phyloP scores from a whole-genome alignment of 2,329 filamentous ascomycete species.

The Didymella exigua region DNA sequence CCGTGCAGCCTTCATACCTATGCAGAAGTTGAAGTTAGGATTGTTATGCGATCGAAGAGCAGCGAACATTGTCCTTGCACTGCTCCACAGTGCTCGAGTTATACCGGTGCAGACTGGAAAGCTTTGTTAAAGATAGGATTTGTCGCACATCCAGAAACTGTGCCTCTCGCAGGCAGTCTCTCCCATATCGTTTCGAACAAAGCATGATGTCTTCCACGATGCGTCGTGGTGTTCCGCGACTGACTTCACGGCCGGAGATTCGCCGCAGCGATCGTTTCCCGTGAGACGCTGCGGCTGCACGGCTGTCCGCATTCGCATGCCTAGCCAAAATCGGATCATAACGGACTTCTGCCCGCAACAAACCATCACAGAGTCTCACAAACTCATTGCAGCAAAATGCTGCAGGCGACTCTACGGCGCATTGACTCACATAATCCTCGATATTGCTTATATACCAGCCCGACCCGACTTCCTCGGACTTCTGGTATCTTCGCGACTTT shows the following conservation, averaged over 20 bases:
- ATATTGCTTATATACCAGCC: neutral
- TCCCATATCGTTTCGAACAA: neutral
- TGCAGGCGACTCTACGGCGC: neutral
- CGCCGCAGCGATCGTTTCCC: neutral
- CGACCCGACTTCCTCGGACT: neutral
- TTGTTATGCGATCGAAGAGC: neutral
- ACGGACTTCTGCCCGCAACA: constrained; percentile 8
- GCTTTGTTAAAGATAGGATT: neutral
- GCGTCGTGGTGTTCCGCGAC: neutral
- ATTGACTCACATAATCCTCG: constrained; percentile 1
- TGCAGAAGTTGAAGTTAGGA: neutral
- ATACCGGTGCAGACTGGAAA: neutral
- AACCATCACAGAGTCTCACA: constrained; percentile 1
- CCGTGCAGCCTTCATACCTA: too few species aligned
- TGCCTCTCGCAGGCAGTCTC: neutral
- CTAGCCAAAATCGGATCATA: neutral
- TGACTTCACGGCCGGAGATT: neutral
- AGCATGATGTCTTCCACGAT: neutral
- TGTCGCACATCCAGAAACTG: neutral
- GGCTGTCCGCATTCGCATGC: neutral
- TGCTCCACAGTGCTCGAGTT: neutral
- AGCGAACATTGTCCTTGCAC: neutral
- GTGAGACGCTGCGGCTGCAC: neutral
- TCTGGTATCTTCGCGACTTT: neutral
- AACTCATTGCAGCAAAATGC: neutral